phyloP scores from a whole-genome alignment of 805 yeast genomes.

The Candida ficus region DNA sequence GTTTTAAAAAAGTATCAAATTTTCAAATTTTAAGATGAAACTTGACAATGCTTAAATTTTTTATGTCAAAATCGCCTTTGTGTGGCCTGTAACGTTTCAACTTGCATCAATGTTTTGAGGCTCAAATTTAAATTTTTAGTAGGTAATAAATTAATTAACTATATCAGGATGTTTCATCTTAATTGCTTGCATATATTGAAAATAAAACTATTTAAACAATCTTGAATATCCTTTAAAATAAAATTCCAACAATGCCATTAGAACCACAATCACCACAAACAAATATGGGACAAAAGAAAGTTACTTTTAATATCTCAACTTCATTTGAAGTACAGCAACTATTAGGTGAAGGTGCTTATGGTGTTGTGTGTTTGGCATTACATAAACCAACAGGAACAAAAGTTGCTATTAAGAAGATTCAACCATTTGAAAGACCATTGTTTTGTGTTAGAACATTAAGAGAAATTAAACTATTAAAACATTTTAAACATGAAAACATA shows the following conservation, averaged over 20 bases:
- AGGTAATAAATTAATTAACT: too few species aligned
- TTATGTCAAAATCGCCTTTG: too few species aligned
- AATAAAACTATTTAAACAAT: too few species aligned
- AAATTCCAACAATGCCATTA: too few species aligned
- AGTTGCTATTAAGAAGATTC: constrained; percentile 94
- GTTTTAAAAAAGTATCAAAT: too few species aligned
- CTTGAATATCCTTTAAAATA: too few species aligned
- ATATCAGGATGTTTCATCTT: too few species aligned
- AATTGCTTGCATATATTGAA: too few species aligned
- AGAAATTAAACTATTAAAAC: constrained; percentile 82
- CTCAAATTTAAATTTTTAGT: not conserved
- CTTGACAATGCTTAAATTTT: too few species aligned
- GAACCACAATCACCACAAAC: too few species aligned
- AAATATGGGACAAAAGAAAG: constrained; percentile 30
- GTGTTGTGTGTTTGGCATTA: constrained; percentile 84
- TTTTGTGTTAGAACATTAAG: constrained; percentile 85
- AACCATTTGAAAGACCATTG: constrained; percentile 86
- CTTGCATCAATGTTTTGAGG: constrained; percentile 3
- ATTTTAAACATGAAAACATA: constrained; percentile 91
- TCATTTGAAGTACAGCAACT: constrained; percentile 82
- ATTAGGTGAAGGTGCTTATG: constrained; percentile 96
- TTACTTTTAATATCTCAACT: constrained; percentile 76
- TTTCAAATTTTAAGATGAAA: too few species aligned
- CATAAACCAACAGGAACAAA: constrained; percentile 81
- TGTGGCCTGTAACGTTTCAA: not conserved